Percentiles rank a stretch among this genome's conserved stretches.
These are phyloP conservation scores for Penicillium crustosum DNA, from an alignment of 2,329 filamentous ascomycete species.

Conservation along the genomic window DNA sequence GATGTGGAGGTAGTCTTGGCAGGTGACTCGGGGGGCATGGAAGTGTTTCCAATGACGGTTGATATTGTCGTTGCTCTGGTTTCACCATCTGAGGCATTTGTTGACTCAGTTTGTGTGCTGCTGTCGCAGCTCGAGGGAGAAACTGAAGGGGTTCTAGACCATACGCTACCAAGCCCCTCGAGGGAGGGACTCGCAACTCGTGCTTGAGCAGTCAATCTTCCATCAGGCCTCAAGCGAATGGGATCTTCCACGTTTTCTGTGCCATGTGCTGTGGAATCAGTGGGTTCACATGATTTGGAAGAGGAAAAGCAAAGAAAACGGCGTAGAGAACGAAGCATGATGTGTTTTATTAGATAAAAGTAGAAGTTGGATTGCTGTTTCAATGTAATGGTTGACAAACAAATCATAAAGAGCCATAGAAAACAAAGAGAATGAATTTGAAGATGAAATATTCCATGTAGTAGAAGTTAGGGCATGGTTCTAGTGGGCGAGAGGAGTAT, in stretches of 20 bases:
- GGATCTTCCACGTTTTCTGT: neutral
- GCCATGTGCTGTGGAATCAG: neutral
- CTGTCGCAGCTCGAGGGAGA: slow-evolving; percentile 8
- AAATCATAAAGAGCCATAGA: neutral
- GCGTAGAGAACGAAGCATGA: slow-evolving; percentile 17
- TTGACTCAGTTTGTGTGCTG: slow-evolving; percentile 13
- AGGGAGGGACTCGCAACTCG: slow-evolving; percentile 2
- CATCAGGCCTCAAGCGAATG: slow-evolving; percentile 11
- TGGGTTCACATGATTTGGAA: neutral
- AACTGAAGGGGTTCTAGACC: neutral
- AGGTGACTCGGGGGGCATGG: slow-evolving; percentile 8
- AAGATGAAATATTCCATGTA: neutral
- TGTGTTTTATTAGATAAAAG: neutral
- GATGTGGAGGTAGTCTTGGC: slow-evolving; percentile 9
- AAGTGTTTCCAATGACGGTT: slow-evolving; percentile 11
- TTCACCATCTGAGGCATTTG: slow-evolving; percentile 15
- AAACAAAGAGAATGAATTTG: neutral
- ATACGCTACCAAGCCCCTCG: neutral
- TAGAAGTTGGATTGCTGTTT: neutral
- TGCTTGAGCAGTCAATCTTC: slow-evolving; percentile 1
- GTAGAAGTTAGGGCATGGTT: neutral
- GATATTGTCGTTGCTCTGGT: slow-evolving; percentile 16
- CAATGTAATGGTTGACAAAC: neutral
- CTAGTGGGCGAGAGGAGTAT: neutral
- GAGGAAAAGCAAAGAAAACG: slow-evolving; percentile 22